phyloP scores from a whole-genome alignment of 139 green algal genomes.

The Zygnema cylindricum region DNA sequence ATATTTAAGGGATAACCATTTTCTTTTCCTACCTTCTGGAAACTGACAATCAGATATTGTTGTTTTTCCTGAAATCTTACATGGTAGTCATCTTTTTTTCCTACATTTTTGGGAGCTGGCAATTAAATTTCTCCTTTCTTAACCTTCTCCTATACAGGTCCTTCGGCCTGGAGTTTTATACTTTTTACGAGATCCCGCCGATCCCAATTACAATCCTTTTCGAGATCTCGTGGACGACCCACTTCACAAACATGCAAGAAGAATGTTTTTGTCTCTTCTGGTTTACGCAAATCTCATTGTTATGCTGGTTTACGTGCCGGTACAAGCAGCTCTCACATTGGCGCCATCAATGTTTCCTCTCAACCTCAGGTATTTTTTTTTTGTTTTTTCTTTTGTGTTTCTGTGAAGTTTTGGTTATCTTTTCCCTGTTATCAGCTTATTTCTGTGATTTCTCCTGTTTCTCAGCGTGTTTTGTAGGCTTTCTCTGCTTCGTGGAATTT shows the following conservation, averaged over 20 bases:
- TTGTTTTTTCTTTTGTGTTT: not conserved
- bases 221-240: slow-evolving; percentile 63
- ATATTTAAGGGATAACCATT: too few species aligned
- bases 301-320: slow-evolving; percentile 60
- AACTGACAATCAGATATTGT: too few species aligned
- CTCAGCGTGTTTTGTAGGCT: too few species aligned
- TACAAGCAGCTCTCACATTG: slow-evolving; percentile 39
- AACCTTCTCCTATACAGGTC: slow-evolving; percentile 3
- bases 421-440: too few species aligned
- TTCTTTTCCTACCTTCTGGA: too few species aligned
- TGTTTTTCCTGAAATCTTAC: too few species aligned
- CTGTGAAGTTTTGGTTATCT: not conserved
- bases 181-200: slow-evolving; percentile 60
- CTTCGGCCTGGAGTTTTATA: slow-evolving; percentile 58
- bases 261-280: slow-evolving; percentile 53
- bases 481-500: too few species aligned
- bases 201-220: slow-evolving; percentile 64
- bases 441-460: too few species aligned
- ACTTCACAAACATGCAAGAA: slow-evolving; percentile 55
- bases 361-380: slow-evolving; percentile 45
- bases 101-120: not conserved
- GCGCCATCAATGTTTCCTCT: slow-evolving; percentile 51
- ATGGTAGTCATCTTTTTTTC: too few species aligned
- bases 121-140: not conserved
- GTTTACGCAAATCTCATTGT: slow-evolving; percentile 63